Percentiles rank a stretch among this genome's conserved stretches.
phyloP scores from a whole-genome alignment of 2,329 filamentous ascomycete genomes.

The Penicillium sp. region DNA sequence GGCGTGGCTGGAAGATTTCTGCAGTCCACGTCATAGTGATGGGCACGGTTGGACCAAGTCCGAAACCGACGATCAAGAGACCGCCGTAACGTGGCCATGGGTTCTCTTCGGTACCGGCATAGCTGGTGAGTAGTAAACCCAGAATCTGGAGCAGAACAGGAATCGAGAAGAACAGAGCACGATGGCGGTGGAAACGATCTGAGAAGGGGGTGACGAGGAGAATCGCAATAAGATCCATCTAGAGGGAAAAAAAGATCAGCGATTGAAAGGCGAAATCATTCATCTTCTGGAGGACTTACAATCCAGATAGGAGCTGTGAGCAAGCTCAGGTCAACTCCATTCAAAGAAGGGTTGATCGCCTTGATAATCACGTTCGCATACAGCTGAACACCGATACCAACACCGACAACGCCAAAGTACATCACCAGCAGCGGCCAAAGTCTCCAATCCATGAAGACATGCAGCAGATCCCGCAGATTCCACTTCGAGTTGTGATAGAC shows the following conservation, averaged over 20 bases:
- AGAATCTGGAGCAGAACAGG: constrained; percentile 78
- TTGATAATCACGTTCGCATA: constrained; percentile 87
- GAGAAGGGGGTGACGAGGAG: constrained; percentile 82
- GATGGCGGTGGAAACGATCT: constrained; percentile 80
- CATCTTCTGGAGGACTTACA: constrained; percentile 55
- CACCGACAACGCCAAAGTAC: constrained; percentile 94
- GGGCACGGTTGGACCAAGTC: constrained; percentile 85
- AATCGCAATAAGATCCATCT: constrained; percentile 89
- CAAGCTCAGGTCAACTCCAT: constrained; percentile 74
- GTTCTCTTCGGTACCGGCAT: constrained; percentile 63
- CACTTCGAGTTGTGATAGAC: constrained; percentile 78
- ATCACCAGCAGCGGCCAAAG: constrained; percentile 84
- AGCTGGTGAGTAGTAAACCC: constrained; percentile 77
- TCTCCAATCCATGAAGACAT: constrained; percentile 80
- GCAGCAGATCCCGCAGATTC: constrained; percentile 69
- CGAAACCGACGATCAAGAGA: constrained; percentile 87
- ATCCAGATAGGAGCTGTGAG: constrained; percentile 93
- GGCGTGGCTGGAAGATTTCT: constrained; percentile 85
- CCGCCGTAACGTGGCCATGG: constrained; percentile 87
- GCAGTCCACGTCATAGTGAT: constrained; percentile 94
- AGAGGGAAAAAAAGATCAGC: constrained; percentile 1
- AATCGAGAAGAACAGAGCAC: constrained; percentile 78
- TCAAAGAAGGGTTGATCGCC: constrained; percentile 73
- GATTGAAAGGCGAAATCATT: not conserved
- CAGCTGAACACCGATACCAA: constrained; percentile 85